Evolutionary conservation across 371 early-diverging fungal genomes (phyloP).

Genomic region (Rhizomucor miehei): DNA sequence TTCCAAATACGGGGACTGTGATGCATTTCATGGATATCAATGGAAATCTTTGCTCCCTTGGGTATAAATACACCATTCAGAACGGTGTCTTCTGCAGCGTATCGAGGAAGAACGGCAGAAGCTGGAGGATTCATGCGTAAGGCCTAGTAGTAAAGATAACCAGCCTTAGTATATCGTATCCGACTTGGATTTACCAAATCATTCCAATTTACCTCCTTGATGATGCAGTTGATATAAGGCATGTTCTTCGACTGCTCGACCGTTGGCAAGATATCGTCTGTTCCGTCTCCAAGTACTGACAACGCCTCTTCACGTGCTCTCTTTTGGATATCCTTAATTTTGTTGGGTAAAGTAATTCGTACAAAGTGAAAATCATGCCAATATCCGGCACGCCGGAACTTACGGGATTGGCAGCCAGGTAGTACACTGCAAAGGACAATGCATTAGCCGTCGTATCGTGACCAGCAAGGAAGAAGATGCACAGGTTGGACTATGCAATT

Average conservation of each 20-base stretch:
- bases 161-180: too few species aligned
- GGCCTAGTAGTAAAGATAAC: too few species aligned
- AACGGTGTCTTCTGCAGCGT: conserved; percentile 12
- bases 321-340: conserved; percentile 43
- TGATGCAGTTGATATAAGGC: conserved; percentile 16
- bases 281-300: conserved; percentile 43
- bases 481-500: conserved; percentile 22
- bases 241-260: conserved; percentile 14
- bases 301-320: conserved; percentile 50
- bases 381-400: not conserved
- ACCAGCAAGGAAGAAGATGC: conserved; percentile 44
- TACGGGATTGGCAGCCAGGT: conserved; percentile 12
- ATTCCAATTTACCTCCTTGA: conserved; percentile 17
- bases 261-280: conserved; percentile 40
- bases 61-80: conserved; percentile 16
- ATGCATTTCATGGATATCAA: conserved; percentile 15
- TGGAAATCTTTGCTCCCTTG: conserved; percentile 11
- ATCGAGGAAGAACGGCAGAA: conserved; percentile 9
- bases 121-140: conserved; percentile 11
- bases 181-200: not conserved
- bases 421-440: conserved; percentile 21
- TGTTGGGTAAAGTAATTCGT: not conserved
- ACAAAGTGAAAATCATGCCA: too few species aligned
- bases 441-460: conserved; percentile 32
- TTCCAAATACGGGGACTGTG: conserved; percentile 18